These are phyloP conservation scores for Herpetomonas muscarum DNA, from an alignment of 208 protist species.

Conservation along the genomic window DNA sequence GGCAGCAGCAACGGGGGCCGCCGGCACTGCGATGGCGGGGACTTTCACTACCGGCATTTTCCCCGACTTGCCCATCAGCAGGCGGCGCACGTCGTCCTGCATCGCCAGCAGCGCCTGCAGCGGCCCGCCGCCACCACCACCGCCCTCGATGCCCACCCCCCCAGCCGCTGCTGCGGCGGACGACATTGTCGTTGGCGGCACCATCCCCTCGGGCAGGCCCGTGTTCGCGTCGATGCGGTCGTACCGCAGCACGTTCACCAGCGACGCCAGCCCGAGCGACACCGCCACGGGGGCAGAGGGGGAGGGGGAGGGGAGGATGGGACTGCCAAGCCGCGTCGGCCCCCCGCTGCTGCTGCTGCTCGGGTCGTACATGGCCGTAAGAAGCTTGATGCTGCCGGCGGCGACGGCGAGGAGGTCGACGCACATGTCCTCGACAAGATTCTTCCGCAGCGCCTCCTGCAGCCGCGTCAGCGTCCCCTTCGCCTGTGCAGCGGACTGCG, in stretches of 20 bases:
- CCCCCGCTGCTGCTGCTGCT: constrained; percentile 2
- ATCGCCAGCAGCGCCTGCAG: too few relatives aligned
- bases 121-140: too few relatives aligned
- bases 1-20: too few relatives aligned
- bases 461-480: constrained; percentile 22
- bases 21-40: too few relatives aligned
- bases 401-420: constrained; percentile 62
- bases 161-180: too few relatives aligned
- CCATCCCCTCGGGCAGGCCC: constrained; percentile 54
- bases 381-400: constrained; percentile 46
- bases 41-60: too few relatives aligned
- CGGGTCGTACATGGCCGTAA: constrained; percentile 38
- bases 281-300: too few relatives aligned
- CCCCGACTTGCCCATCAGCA: too few relatives aligned
- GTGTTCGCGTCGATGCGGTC: constrained; percentile 68
- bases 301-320: too few relatives aligned
- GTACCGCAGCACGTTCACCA: constrained; percentile 55
- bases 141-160: too few relatives aligned
- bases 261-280: constrained; percentile 12
- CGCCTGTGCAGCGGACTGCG: constrained; percentile 21
- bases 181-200: too few relatives aligned
- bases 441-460: constrained; percentile 38
- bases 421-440: constrained; percentile 48
- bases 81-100: too few relatives aligned
- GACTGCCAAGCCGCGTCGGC: not conserved